Percentiles rank a stretch among this genome's conserved stretches.
Evolutionary conservation across 345 rosid species (phyloP).

Genomic region (Hibiscus tridactylites): DNA sequence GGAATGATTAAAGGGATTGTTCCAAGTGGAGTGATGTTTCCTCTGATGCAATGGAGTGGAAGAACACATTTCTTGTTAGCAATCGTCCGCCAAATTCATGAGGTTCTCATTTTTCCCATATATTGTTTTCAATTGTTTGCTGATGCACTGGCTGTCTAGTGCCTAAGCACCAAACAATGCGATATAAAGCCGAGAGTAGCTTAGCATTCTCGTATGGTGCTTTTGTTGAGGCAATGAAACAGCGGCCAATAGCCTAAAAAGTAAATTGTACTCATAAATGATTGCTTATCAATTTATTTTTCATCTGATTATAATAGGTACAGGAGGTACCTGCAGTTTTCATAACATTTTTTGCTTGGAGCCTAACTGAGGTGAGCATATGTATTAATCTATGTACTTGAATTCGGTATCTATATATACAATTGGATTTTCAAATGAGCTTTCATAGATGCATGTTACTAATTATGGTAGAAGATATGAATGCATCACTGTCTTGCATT

Average conservation of each 20-base stretch:
- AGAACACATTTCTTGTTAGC: constrained; percentile 59
- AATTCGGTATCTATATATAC: background rate
- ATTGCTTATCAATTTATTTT: background rate
- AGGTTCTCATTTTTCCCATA: constrained; percentile 30
- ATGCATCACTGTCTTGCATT: background rate
- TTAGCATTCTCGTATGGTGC: background rate
- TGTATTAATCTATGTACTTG: constrained; percentile 4
- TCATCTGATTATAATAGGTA: constrained; percentile 30
- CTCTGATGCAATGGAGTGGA: constrained; percentile 82
- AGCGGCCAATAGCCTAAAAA: background rate
- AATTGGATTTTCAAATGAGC: background rate
- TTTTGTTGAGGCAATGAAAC: background rate
- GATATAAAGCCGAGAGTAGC: background rate
- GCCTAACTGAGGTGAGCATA: constrained; percentile 55
- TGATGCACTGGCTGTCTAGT: background rate
- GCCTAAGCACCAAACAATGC: background rate
- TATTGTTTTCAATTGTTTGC: background rate
- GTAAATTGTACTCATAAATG: background rate
- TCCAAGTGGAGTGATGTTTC: constrained; percentile 74
- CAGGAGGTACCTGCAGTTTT: constrained; percentile 60
- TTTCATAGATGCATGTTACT: background rate
- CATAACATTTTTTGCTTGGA: constrained; percentile 70
- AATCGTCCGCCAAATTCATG: constrained; percentile 38
- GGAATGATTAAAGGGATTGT: constrained; percentile 40
- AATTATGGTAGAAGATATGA: background rate